Percentiles rank a stretch among this genome's conserved stretches.
These are phyloP conservation scores for Hortaea werneckii DNA, from an alignment of 2,329 filamentous ascomycete species.

Conservation along the genomic window DNA sequence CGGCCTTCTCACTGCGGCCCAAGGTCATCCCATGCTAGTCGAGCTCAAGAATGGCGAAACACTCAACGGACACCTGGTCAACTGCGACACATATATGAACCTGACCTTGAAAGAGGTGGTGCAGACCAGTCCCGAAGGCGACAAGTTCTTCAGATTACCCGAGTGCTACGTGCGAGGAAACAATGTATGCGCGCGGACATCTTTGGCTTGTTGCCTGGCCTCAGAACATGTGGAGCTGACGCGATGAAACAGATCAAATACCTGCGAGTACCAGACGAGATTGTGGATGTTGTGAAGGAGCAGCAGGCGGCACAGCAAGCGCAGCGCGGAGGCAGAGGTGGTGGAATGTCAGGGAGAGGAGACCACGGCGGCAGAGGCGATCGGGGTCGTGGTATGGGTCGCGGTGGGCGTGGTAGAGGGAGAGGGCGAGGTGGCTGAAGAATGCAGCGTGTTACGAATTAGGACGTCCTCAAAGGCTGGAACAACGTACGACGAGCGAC, in stretches of 20 bases:
- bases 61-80: conserved; percentile 88
- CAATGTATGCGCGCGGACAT: conserved; percentile 54
- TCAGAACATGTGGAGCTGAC: conserved; percentile 1
- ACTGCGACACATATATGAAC: conserved; percentile 99
- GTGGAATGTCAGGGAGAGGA: conserved; percentile 39
- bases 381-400: conserved; percentile 16
- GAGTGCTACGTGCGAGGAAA: conserved; percentile 97
- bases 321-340: conserved; percentile 54
- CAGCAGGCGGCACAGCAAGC: conserved; percentile 59
- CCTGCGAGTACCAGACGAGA: conserved; percentile 88
- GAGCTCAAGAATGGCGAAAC: conserved; percentile 98
- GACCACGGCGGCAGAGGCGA: conserved; percentile 39
- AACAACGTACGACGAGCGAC: no score
- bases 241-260: conserved; percentile 74
- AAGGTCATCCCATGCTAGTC: conserved; percentile 95
- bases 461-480: no score
- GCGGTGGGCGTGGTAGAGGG: conserved; percentile 19
- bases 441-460: not conserved
- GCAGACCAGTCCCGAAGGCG: conserved; percentile 88
- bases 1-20: conserved; percentile 84
- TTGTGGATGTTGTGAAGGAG: conserved; percentile 88
- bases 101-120: conserved; percentile 93
- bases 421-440: conserved; percentile 16
- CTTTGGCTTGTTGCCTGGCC: not conserved
- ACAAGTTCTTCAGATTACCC: conserved; percentile 82